Base-by-base conservation (phyloP, 805 yeast genomes). In the Kodamaea leandrae region DNA sequence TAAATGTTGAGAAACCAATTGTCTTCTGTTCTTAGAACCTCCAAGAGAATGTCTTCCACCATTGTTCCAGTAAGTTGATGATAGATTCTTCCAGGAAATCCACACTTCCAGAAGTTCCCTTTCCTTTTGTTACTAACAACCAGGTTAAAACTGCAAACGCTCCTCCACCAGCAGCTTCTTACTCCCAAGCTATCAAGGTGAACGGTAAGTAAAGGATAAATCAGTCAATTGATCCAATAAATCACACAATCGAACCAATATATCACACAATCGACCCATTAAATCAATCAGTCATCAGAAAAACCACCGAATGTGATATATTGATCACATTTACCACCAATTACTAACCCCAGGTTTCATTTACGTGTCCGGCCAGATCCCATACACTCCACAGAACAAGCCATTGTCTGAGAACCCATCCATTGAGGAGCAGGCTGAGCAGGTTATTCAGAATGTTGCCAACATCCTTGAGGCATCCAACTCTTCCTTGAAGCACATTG, bases 151-250 rank as follows among this genome's bases (percentile, higher is more conserved):
- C 96, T 39, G 71, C 79, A 48, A 72, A 71, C 51, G 96, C 98
- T 26, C 98, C 99, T 52, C 89, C 95, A 44, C 96, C 98, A 46
- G 96, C 96, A 29, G 98, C 96, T 27, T 80, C 96, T 10, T 91
- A 91, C 66, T 87, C 96, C 20, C 99, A 93, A 67, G 99, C 98
- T 36, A 78, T 90, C 64, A 89, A 86, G 70, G 95, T 82, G 54
- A 87, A 86, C 64, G 73, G 73, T 67, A 64, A 35, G 41, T 38
- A 37, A 26, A 24, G 13, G 12, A 15, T 20, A n/a, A n/a, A n/a
- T n/a, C n/a, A n/a, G n/a, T n/a, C n/a, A n/a, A n/a, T n/a, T n/a
- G n/a, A n/a, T n/a, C n/a, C n/a, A n/a, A n/a, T n/a, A n/a, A n/a
- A n/a, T n/a, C n/a, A n/a, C n/a, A n/a, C n/a, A n/a, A n/a, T n/a